Evolutionary conservation across 768 basidiomycete species (phyloP).

Genomic region (Paxillus rubicundulus): DNA sequence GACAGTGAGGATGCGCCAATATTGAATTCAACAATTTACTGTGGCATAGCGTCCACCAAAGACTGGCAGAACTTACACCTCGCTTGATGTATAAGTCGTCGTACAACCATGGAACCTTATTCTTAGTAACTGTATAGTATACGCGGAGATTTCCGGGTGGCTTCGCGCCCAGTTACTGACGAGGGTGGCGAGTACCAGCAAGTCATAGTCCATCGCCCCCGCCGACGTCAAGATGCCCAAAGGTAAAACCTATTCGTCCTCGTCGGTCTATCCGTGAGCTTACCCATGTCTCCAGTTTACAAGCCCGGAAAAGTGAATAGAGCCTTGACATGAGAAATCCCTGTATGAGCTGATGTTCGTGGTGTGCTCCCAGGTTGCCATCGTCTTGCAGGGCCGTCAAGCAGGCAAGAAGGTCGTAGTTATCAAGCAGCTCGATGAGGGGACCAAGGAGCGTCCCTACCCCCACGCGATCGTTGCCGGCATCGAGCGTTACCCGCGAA

Average conservation of each 20-base stretch:
- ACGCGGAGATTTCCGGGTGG: slow-evolving; percentile 36
- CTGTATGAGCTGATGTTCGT: slow-evolving; percentile 1
- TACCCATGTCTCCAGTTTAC: slow-evolving; percentile 58
- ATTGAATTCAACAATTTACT: too few species aligned
- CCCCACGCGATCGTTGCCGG: slow-evolving; percentile 98
- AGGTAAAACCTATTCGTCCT: slow-evolving; percentile 26
- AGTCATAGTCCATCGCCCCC: slow-evolving; percentile 25
- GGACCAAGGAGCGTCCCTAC: slow-evolving; percentile 93
- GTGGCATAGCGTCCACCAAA: too few species aligned
- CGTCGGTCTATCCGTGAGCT: slow-evolving; percentile 7
- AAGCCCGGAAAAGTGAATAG: slow-evolving; percentile 84
- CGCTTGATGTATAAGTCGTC: too few species aligned
- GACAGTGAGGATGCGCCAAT: too few species aligned
- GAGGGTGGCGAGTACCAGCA: slow-evolving; percentile 10
- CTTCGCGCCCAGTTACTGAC: slow-evolving; percentile 20
- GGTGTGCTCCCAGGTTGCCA: slow-evolving; percentile 65
- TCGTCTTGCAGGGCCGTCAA: slow-evolving; percentile 98
- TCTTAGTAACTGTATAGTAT: slow-evolving; percentile 25
- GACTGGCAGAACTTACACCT: too few species aligned
- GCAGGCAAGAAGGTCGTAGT: slow-evolving; percentile 99
- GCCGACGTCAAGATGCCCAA: slow-evolving; percentile 43
- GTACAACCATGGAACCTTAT: slow-evolving; percentile 1
- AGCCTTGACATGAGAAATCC: neutral
- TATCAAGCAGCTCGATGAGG: slow-evolving; percentile 96
- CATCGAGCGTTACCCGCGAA: slow-evolving; percentile 96